Evolutionary conservation across 768 basidiomycete species (phyloP).

Genomic region (Suillus decipiens): DNA sequence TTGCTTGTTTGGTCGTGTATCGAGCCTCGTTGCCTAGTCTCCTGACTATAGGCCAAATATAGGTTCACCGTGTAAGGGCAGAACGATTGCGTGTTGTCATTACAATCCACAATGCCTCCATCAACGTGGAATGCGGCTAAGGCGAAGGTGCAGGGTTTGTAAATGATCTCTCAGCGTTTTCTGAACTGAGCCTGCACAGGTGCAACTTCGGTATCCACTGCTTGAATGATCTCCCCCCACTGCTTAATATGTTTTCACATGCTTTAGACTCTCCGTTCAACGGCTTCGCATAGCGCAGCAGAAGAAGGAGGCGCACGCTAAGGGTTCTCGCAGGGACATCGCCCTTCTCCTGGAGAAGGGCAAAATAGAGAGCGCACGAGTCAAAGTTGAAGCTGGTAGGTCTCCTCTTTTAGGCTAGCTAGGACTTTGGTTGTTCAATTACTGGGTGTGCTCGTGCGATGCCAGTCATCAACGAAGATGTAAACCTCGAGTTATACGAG

Average conservation of each 20-base stretch:
- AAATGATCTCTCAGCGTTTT: not conserved
- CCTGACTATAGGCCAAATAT: not conserved
- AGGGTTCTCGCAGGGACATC: constrained; percentile 73
- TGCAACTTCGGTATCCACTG: constrained; percentile 46
- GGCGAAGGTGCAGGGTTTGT: constrained; percentile 46
- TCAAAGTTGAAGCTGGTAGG: constrained; percentile 84
- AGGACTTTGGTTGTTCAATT: constrained; percentile 24
- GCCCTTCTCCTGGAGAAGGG: constrained; percentile 76
- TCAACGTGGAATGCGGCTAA: constrained; percentile 60
- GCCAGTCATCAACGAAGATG: constrained; percentile 81
- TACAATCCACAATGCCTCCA: constrained; percentile 26
- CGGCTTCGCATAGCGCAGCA: constrained; percentile 83
- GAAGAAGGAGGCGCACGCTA: constrained; percentile 89
- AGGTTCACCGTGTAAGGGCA: constrained; percentile 1
- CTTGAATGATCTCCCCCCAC: constrained; percentile 1
- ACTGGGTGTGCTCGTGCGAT: constrained; percentile 3
- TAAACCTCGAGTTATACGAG: constrained; percentile 86
- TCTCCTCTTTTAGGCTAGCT: constrained; percentile 18
- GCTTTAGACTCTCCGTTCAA: constrained; percentile 75
- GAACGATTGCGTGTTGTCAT: not conserved
- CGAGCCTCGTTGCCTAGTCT: not conserved
- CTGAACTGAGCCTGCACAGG: constrained; percentile 32
- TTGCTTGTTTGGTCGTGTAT: constrained; percentile 7
- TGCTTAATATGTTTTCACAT: constrained; percentile 7
- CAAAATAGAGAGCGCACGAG: constrained; percentile 80